phyloP scores from a whole-genome alignment of 495 filamentous ascomycete species.

The Annulohypoxylon moriforme region DNA sequence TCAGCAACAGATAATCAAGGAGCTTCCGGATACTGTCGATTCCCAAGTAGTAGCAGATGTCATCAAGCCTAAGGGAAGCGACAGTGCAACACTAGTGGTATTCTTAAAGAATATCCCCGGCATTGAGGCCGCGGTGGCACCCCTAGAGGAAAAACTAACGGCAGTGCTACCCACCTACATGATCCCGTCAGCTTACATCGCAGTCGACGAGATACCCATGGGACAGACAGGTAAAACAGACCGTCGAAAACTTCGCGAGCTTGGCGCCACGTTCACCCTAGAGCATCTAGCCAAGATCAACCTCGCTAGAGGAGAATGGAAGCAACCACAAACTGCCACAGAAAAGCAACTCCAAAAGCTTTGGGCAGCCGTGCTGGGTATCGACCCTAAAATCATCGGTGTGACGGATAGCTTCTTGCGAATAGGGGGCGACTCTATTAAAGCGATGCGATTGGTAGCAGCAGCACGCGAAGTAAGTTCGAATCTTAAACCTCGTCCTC shows the following conservation, averaged over 20 bases:
- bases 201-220: background rate
- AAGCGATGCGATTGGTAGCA: background rate
- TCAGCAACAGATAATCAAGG: background rate
- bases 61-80: background rate
- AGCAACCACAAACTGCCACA: background rate
- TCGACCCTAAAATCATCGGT: background rate
- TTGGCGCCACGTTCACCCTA: background rate
- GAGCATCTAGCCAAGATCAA: background rate
- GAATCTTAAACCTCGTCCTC: background rate
- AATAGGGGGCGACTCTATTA: background rate
- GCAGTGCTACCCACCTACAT: background rate
- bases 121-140: background rate
- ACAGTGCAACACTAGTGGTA: background rate
- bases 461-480: background rate
- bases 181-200: background rate
- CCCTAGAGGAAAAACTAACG: background rate
- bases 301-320: background rate
- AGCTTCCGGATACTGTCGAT: background rate
- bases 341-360: background rate
- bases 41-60: background rate
- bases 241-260: background rate
- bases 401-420: background rate
- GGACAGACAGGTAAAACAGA: slow-evolving; percentile 2
- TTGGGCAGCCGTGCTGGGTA: background rate
- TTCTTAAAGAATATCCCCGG: background rate